phyloP scores from a whole-genome alignment of 768 basidiomycete genomes.

The Leccinum longicurvipes region DNA sequence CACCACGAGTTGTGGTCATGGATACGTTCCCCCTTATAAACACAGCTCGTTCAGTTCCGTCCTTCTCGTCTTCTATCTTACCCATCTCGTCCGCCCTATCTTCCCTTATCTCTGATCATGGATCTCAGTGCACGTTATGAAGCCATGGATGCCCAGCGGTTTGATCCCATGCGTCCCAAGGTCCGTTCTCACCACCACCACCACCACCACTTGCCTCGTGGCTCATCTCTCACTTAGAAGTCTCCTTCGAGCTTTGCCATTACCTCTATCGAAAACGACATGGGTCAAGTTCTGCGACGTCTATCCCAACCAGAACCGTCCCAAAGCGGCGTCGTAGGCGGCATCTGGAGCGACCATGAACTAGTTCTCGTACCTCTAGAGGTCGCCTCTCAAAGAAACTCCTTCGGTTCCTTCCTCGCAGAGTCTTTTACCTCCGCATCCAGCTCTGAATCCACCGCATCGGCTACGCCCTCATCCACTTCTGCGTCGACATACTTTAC shows the following conservation, averaged over 20 bases:
- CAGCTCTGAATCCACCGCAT: slow-evolving; percentile 8
- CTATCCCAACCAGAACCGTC: slow-evolving; percentile 17
- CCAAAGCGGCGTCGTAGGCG: slow-evolving; percentile 23
- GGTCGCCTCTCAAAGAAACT: slow-evolving; percentile 18
- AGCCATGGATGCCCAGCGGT: slow-evolving; percentile 33
- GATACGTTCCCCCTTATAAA: slow-evolving; percentile 22
- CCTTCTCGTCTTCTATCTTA: slow-evolving; percentile 28
- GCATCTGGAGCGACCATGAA: slow-evolving; percentile 34
- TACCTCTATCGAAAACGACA: slow-evolving; percentile 13
- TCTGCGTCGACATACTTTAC: slow-evolving; percentile 24
- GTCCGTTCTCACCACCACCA: slow-evolving; percentile 22
- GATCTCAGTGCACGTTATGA: slow-evolving; percentile 21
- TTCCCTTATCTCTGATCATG: slow-evolving; percentile 29
- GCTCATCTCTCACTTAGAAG: slow-evolving; percentile 25
- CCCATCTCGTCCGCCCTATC: slow-evolving; percentile 24
- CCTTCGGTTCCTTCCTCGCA: slow-evolving; percentile 16
- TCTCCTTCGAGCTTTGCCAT: slow-evolving; percentile 9
- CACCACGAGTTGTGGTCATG: slow-evolving; percentile 25
- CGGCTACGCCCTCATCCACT: slow-evolving; percentile 4
- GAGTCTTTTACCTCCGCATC: slow-evolving; percentile 11
- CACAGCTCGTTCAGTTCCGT: slow-evolving; percentile 26
- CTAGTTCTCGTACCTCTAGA: slow-evolving; percentile 32
- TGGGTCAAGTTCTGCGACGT: slow-evolving; percentile 30
- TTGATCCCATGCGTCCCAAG: slow-evolving; percentile 30
- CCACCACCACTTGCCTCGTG: slow-evolving; percentile 14